A percentile compares a stretch with the other conserved stretches of the same genome.
phyloP scores from a whole-genome alignment of 225 moss, liverwort and hornwort genomes.

The Neckera pumila region DNA sequence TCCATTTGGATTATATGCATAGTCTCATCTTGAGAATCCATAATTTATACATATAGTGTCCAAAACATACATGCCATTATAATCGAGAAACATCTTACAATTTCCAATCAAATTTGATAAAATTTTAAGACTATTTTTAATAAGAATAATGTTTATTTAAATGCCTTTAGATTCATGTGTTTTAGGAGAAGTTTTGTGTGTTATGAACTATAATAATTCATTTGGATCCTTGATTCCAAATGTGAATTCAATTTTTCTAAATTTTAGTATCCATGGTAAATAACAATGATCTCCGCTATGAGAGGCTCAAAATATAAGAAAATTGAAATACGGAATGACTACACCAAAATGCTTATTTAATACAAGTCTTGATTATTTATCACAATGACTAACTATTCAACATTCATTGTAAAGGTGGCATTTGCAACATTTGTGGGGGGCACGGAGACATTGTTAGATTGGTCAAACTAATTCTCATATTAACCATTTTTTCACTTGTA shows the following conservation, averaged over 20 bases:
- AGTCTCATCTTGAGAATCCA: not conserved
- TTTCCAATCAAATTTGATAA: not conserved
- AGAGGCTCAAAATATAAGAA: not conserved
- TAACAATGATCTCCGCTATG: fast-evolving
- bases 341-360: not conserved
- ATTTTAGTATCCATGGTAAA: fast-evolving
- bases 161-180: not conserved
- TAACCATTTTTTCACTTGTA: not conserved
- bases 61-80: fast-evolving
- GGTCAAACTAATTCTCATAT: not conserved
- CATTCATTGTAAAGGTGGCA: not conserved
- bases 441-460: not conserved
- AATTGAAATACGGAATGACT: fast-evolving
- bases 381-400: not conserved
- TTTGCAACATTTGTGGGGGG: too few relatives aligned
- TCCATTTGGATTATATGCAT: fast-evolving
- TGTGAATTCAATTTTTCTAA: not conserved
- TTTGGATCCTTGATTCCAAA: not conserved
- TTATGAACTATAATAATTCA: fast-evolving
- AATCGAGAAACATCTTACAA: not conserved
- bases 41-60: not conserved
- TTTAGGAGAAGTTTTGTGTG: not conserved
- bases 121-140: not conserved
- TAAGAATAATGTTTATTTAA: not conserved
- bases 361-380: not conserved